Evolutionary conservation across 805 yeast genomes (phyloP).

Genomic region (Spathaspora arborariae): DNA sequence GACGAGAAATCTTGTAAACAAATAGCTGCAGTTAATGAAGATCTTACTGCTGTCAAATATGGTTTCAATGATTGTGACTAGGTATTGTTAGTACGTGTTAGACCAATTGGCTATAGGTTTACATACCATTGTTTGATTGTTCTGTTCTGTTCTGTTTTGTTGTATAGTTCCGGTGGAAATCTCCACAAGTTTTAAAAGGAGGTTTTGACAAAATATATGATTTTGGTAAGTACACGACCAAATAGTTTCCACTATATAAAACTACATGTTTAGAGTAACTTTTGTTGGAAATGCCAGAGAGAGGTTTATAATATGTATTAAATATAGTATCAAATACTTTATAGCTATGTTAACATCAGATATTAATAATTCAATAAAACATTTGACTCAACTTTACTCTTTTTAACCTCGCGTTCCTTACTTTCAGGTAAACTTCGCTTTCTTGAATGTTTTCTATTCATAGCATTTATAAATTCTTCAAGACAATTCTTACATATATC

Average conservation of each 20-base stretch:
- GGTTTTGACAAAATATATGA: neutral
- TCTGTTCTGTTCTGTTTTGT: neutral
- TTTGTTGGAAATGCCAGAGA: too few relatives aligned
- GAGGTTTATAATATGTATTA: neutral
- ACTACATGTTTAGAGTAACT: neutral
- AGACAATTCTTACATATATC: neutral
- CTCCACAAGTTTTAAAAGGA: conserved; percentile 1
- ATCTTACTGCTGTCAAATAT: conserved; percentile 88
- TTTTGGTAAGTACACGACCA: conserved; percentile 5
- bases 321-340: neutral
- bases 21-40: conserved; percentile 88
- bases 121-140: neutral
- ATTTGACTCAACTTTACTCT: conserved; percentile 9
- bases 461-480: conserved; percentile 1
- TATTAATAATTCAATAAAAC: conserved; percentile 3
- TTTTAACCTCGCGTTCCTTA: conserved; percentile 6
- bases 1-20: conserved; percentile 93
- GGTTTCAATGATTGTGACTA: conserved; percentile 97
- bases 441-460: conserved; percentile 6
- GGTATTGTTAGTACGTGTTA: conserved; percentile 3
- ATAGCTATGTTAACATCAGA: neutral
- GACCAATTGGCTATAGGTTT: neutral
- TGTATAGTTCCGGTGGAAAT: neutral
- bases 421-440: conserved; percentile 4
- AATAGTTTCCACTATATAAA: too few relatives aligned